Base-by-base conservation (phyloP, 257 asterid species). In the Salvia splendens region DNA sequence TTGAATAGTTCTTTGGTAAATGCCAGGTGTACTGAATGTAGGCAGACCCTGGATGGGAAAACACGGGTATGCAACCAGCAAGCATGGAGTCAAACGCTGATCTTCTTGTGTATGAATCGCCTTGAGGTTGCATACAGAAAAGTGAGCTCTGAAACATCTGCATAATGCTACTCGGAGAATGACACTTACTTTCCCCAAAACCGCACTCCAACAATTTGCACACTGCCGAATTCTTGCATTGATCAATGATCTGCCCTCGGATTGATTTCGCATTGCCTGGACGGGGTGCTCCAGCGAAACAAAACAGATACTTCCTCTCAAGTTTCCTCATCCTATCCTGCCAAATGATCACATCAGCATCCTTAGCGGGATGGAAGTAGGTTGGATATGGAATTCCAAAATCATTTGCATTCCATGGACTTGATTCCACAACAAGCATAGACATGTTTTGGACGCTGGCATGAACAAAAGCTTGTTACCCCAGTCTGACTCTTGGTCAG, bases 21-120 rank as follows among this genome's bases (percentile, higher is more conserved):
- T 91, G 96, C 97, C 97, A 91, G 6, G 85, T 86, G 81, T 91
- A 91, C 72, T 91, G 97, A 4, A 82, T 82, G 78, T 91, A 91
- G 9, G 96, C 91, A 4, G 97, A 91, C n/a, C 75, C 96, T 0
- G 97, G 97, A 53, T 91, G 97, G 78, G 80, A 91, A 58, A 91
- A 91, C 42, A 91, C 95, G 0, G 97, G 97, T 76, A 91, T 88
- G 71, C 97, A 91, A 52, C 97, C 97, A 0, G 97, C 96, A 59
- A 91, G 73, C 75, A 91, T 86, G 24, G 96, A 78, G 67, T 91
- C 97, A 59, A 91, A 91, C 1, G 97, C 91, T 2, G 97, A 91
- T 83, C 97, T 83, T 71, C 97, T 85, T 2, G 97, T 88, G 42
- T 77, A 91, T 0, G 97, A 88, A 74, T 91, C 97, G 0, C 97